Evolutionary conservation across 1,284 basidiomycete species (phyloP).

Genomic region (Ustilago bromivora): DNA sequence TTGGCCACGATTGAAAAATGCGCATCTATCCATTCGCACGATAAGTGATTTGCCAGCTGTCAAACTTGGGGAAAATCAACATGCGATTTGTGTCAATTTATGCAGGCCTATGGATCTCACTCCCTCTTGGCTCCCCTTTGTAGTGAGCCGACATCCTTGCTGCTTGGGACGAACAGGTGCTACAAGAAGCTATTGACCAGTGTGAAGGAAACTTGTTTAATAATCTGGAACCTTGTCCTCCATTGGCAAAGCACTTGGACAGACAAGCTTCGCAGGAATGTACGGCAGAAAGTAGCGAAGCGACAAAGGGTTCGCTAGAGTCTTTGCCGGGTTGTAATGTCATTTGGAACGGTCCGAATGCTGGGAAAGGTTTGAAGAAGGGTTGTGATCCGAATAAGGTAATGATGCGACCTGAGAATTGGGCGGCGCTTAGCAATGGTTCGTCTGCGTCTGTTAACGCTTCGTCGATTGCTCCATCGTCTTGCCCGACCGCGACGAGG

Average conservation of each 20-base stretch:
- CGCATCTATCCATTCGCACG: too few relatives aligned
- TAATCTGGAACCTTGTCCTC: conserved; percentile 72
- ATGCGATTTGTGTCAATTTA: conserved; percentile 2
- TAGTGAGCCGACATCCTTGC: conserved; percentile 72
- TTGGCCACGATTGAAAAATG: too few relatives aligned
- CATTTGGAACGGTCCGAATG: conserved; percentile 47
- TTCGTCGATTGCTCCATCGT: background rate
- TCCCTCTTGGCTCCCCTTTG: background rate
- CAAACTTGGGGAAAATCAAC: conserved; percentile 10
- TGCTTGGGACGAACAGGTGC: conserved; percentile 68
- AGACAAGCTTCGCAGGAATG: conserved; percentile 14
- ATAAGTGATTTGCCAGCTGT: conserved; percentile 11
- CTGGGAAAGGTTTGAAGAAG: conserved; percentile 36
- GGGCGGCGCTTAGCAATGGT: background rate
- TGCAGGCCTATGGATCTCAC: background rate
- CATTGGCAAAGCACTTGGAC: conserved; percentile 36
- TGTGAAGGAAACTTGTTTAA: conserved; percentile 71
- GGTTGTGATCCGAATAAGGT: conserved; percentile 45
- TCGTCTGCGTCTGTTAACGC: background rate
- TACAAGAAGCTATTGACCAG: conserved; percentile 74
- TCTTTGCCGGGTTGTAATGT: conserved; percentile 53
- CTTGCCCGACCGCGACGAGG: background rate
- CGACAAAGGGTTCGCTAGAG: conserved; percentile 12
- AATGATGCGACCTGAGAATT: conserved; percentile 27
- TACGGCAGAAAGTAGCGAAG: conserved; percentile 17